Evolutionary conservation across 441 rosid genomes (phyloP).

Genomic region (Hura crepitans): DNA sequence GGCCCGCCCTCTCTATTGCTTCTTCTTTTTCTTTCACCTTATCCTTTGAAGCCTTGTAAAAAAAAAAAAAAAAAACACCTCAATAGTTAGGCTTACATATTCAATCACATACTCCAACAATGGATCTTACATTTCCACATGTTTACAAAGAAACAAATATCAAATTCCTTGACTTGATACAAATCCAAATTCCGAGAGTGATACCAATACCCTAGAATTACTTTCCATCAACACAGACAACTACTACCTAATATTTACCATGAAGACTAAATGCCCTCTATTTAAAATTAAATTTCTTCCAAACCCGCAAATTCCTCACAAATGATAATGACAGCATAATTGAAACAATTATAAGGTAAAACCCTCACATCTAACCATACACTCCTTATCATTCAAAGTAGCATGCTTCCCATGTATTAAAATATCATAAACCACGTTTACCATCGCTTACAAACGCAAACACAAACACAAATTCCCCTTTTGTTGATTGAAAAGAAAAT

Average conservation of each 20-base stretch:
- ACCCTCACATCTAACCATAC: background rate
- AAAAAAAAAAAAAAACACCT: background rate
- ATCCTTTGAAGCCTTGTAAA: constrained; percentile 49
- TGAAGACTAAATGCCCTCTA: background rate
- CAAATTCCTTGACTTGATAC: background rate
- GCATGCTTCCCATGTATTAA: background rate
- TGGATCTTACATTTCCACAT: background rate
- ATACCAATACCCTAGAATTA: background rate
- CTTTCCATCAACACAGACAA: constrained; percentile 6
- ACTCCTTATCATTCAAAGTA: background rate
- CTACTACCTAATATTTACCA: background rate
- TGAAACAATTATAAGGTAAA: background rate
- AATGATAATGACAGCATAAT: background rate
- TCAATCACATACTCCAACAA: background rate
- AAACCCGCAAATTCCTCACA: background rate
- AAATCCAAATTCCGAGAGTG: background rate
- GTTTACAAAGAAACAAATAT: background rate
- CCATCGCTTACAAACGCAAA: too few species aligned
- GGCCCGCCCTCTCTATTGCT: constrained; percentile 38
- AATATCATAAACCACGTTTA: background rate
- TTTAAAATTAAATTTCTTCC: background rate
- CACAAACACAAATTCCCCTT: too few species aligned
- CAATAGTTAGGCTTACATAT: background rate
- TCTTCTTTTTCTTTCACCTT: constrained; percentile 54
- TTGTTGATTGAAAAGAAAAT: too few species aligned